Percentiles rank a stretch among this genome's conserved stretches.
Evolutionary conservation across 225 moss, liverwort and hornwort genomes (phyloP).

Genomic region (Climacium dendroides): DNA sequence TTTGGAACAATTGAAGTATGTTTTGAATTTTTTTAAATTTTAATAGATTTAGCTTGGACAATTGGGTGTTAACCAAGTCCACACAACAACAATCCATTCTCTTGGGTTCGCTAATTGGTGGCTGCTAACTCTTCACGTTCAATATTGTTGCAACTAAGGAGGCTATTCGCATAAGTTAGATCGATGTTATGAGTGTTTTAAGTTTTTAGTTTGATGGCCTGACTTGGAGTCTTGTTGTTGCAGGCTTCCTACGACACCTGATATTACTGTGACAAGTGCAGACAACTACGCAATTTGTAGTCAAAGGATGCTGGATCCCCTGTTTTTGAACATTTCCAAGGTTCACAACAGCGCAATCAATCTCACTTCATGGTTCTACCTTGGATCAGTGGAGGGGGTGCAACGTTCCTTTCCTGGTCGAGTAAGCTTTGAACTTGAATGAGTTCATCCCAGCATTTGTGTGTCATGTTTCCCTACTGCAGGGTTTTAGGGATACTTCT

Average conservation of each 20-base stretch:
- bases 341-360: conserved; percentile 18
- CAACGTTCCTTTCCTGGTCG: conserved; percentile 43
- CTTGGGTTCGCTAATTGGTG: neutral
- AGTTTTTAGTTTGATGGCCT: neutral
- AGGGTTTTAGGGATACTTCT: neutral
- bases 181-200: neutral
- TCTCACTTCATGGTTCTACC: conserved; percentile 29
- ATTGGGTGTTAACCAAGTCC: neutral
- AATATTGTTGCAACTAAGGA: neutral
- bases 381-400: conserved; percentile 38
- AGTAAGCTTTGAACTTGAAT: conserved; percentile 1
- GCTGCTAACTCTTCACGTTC: neutral
- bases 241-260: conserved; percentile 14
- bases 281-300: conserved; percentile 32
- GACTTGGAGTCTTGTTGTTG: neutral
- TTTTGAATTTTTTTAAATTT: neutral
- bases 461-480: neutral
- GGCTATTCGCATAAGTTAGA: neutral
- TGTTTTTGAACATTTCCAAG: conserved; percentile 16
- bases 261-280: neutral
- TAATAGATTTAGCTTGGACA: neutral
- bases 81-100: neutral
- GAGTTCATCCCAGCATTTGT: neutral
- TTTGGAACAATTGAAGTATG: neutral
- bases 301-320: conserved; percentile 36